A percentile compares a stretch with the other conserved stretches of the same genome.
These are phyloP conservation scores for Pseudocercospora fijiensis DNA, from an alignment of 2,329 filamentous ascomycete species.

Conservation along the genomic window DNA sequence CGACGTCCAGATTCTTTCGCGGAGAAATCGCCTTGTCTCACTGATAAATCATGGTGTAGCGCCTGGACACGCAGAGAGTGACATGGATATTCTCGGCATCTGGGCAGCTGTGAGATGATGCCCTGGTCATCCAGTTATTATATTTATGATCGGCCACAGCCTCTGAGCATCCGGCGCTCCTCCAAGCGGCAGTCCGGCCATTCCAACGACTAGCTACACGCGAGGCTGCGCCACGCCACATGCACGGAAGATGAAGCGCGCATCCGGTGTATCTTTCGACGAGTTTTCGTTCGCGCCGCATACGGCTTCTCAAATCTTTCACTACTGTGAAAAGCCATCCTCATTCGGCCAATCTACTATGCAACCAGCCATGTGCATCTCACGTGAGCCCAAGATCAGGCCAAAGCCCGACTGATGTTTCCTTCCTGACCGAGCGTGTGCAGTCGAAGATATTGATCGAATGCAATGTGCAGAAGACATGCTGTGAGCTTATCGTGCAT, in stretches of 20 bases:
- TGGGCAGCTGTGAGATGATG: not conserved
- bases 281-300: not conserved
- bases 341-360: not conserved
- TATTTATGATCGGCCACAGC: not conserved
- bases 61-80: not conserved
- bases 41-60: not conserved
- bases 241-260: not conserved
- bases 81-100: not conserved
- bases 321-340: not conserved
- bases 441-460: not conserved
- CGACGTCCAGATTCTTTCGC: not conserved
- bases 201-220: not conserved
- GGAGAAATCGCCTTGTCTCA: not conserved
- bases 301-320: not conserved
- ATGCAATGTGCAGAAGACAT: not conserved
- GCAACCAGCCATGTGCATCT: not conserved
- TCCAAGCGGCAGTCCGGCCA: constrained; percentile 3
- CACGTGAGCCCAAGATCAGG: not conserved
- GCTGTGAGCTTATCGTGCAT: not conserved
- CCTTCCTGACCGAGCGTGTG: not conserved
- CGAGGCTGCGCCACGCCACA: constrained; percentile 2
- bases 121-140: not conserved
- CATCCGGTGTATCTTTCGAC: not conserved
- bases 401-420: not conserved
- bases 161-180: not conserved